These are phyloP conservation scores for Lantana camara DNA, from an alignment of 257 asterid genomes.

Conservation along the genomic window DNA sequence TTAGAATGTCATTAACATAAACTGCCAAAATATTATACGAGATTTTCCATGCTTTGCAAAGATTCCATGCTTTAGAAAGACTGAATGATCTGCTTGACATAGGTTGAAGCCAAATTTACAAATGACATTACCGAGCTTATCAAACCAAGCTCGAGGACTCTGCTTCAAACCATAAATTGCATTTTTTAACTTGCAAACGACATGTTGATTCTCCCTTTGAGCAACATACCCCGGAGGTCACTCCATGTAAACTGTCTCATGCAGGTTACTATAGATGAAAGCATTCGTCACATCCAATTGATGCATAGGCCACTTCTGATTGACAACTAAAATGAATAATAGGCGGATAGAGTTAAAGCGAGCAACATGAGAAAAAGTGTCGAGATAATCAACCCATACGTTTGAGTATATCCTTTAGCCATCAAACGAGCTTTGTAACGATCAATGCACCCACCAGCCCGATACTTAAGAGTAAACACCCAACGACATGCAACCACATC, in stretches of 20 bases:
- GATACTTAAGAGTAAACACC: background rate
- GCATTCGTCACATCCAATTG: slow-evolving; percentile 17
- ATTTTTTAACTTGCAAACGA: background rate
- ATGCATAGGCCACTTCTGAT: background rate
- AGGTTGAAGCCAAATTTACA: background rate
- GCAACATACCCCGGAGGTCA: background rate
- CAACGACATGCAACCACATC: background rate
- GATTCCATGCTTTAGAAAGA: no score
- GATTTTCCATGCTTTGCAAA: background rate
- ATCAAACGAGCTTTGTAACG: background rate
- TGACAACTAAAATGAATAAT: background rate
- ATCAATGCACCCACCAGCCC: background rate
- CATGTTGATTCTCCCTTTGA: background rate
- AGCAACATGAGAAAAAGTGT: background rate
- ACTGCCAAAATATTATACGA: background rate
- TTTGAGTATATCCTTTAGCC: background rate
- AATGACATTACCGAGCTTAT: no score
- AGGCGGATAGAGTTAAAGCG: background rate
- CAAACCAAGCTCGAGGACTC: background rate
- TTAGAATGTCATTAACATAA: no score
- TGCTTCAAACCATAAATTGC: background rate
- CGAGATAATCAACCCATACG: background rate
- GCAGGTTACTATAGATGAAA: background rate
- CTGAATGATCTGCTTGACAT: background rate
- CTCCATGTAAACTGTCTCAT: background rate